phyloP scores from a whole-genome alignment of 345 rosid genomes.

The Dipteronia sinensis region DNA sequence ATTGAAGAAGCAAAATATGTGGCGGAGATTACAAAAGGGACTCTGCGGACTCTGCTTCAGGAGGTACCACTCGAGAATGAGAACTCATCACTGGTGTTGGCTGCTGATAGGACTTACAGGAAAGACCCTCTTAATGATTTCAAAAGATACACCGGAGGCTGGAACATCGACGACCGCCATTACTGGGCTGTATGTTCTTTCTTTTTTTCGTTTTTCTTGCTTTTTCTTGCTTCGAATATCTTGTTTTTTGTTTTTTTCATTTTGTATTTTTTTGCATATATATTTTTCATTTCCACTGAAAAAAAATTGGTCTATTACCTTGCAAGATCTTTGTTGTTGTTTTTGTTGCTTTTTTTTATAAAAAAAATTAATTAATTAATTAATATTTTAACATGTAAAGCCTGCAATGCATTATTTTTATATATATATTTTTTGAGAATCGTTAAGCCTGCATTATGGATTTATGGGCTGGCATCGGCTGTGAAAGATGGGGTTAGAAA shows the following conservation, averaged over 20 bases:
- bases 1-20: constrained; percentile 20
- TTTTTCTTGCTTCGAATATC: neutral
- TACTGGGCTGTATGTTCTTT: constrained; percentile 88
- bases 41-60: constrained; percentile 37
- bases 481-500: neutral
- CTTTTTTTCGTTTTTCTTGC: too few species aligned
- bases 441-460: neutral
- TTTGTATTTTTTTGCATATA: too few species aligned
- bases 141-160: constrained; percentile 75
- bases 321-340: neutral
- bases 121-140: constrained; percentile 84
- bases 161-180: constrained; percentile 80
- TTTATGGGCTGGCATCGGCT: neutral
- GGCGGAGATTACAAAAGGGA: constrained; percentile 31
- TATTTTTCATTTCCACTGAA: neutral
- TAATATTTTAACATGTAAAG: neutral
- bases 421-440: neutral
- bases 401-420: neutral
- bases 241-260: neutral
- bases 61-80: constrained; percentile 45
- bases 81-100: constrained; percentile 55
- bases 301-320: neutral
- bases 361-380: neutral
- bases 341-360: neutral
- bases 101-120: constrained; percentile 78